Evolutionary conservation across 116 monocot genomes (phyloP).

Genomic region (Dioscorea cayenensis): DNA sequence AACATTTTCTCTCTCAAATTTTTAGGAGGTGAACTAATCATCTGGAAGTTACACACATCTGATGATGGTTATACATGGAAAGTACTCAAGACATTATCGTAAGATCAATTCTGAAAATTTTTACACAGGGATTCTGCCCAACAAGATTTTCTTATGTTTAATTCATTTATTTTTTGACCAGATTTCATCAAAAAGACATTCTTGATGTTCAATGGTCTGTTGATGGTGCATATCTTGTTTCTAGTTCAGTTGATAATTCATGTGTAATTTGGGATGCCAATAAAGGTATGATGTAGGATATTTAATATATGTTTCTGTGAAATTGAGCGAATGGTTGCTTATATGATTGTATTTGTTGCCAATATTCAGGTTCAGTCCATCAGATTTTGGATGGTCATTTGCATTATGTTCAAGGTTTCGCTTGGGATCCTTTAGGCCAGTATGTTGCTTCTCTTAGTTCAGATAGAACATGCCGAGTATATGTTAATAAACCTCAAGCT

Average conservation of each 20-base stretch:
- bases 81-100: constrained; percentile 78
- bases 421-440: constrained; percentile 88
- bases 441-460: constrained; percentile 97
- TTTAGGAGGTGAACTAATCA: constrained; percentile 76
- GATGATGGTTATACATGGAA: constrained; percentile 77
- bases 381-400: constrained; percentile 89
- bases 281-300: constrained; percentile 42
- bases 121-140: too few relatives aligned
- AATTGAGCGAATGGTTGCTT: too few relatives aligned
- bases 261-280: constrained; percentile 91
- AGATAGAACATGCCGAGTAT: constrained; percentile 86
- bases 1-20: neutral
- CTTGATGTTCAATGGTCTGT: constrained; percentile 93
- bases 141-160: neutral
- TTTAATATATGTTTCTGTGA: neutral
- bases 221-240: constrained; percentile 65
- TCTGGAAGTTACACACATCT: constrained; percentile 70
- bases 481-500: constrained; percentile 55
- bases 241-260: constrained; percentile 90
- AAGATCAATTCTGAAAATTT: constrained; percentile 16
- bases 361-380: constrained; percentile 66
- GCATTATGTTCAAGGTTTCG: constrained; percentile 97
- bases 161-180: constrained; percentile 15
- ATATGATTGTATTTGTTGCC: neutral
- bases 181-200: constrained; percentile 94